phyloP scores from a whole-genome alignment of 371 early-diverging fungal genomes.

The Mortierella sp. region DNA sequence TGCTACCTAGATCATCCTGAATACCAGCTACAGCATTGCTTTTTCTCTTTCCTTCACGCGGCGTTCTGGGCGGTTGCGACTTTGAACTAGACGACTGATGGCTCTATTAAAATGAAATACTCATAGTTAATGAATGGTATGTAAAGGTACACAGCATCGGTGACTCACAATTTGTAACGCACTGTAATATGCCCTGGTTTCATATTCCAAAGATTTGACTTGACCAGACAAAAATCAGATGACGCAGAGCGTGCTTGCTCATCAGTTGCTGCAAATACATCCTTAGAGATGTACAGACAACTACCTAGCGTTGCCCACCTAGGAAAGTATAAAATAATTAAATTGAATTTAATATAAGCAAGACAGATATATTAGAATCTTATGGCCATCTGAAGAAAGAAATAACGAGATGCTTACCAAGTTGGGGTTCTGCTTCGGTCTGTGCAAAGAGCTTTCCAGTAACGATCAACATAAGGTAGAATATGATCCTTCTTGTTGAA shows the following conservation, averaged over 20 bases:
- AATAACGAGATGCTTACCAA: constrained; percentile 57
- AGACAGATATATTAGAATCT: background rate
- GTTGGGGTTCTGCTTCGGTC: constrained; percentile 74
- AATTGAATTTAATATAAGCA: background rate
- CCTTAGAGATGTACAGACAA: constrained; percentile 73
- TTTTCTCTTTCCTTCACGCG: constrained; percentile 50
- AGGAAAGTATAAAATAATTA: background rate
- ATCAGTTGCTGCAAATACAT: constrained; percentile 71
- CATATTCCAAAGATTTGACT: constrained; percentile 75
- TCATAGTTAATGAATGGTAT: background rate
- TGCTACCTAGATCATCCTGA: constrained; percentile 24
- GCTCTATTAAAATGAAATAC: constrained; percentile 21
- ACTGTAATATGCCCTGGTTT: constrained; percentile 65
- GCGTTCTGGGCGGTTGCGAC: constrained; percentile 20
- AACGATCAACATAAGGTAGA: constrained; percentile 74
- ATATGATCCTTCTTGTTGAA: constrained; percentile 78
- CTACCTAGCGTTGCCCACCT: constrained; percentile 79
- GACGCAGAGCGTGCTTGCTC: constrained; percentile 75
- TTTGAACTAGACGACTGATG: constrained; percentile 49
- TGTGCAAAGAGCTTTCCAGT: constrained; percentile 78
- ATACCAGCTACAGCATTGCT: constrained; percentile 13
- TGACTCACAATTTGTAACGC: background rate
- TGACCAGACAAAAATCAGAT: constrained; percentile 72
- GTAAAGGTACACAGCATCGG: background rate
- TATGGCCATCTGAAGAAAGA: background rate